Evolutionary conservation across 768 basidiomycete genomes (phyloP).

Genomic region (Pisolithus marmoratus): DNA sequence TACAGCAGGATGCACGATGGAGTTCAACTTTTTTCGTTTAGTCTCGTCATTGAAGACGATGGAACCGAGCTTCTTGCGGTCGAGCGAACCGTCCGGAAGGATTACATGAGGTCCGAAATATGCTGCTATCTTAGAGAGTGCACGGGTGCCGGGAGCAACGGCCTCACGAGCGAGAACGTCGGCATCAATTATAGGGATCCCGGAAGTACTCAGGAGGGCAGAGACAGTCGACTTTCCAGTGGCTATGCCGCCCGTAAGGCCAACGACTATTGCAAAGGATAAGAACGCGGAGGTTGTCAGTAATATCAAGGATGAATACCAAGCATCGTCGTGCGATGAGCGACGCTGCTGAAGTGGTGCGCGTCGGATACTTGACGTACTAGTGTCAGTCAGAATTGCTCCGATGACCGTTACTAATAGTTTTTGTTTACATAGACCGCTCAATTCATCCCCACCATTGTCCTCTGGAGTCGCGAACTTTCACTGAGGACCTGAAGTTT

Average conservation of each 20-base stretch:
- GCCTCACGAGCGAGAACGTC: no score
- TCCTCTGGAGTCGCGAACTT: no score
- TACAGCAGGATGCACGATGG: conserved; percentile 91
- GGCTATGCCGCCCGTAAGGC: conserved; percentile 94
- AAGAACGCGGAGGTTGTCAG: no score
- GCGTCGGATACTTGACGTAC: no score
- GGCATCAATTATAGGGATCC: conserved; percentile 86
- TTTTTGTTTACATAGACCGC: no score
- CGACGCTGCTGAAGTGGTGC: no score
- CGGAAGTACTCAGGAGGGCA: conserved; percentile 54
- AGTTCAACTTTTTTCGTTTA: conserved; percentile 70
- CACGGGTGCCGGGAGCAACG: conserved; percentile 77
- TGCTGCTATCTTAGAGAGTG: conserved; percentile 57
- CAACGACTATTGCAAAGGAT: conserved; percentile 58
- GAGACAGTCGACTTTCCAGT: conserved; percentile 99
- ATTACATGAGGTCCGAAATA: conserved; percentile 72
- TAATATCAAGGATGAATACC: no score
- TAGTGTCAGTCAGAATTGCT: no score
- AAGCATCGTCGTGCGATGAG: no score
- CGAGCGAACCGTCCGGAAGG: conserved; percentile 62
- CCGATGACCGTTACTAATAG: no score
- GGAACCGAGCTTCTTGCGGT: conserved; percentile 77
- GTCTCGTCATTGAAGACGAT: conserved; percentile 78
- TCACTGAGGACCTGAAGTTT: no score
- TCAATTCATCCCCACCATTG: no score